Evolutionary conservation across 352 stramenopile species (phyloP).

Genomic region (Phytophthora ramorum): DNA sequence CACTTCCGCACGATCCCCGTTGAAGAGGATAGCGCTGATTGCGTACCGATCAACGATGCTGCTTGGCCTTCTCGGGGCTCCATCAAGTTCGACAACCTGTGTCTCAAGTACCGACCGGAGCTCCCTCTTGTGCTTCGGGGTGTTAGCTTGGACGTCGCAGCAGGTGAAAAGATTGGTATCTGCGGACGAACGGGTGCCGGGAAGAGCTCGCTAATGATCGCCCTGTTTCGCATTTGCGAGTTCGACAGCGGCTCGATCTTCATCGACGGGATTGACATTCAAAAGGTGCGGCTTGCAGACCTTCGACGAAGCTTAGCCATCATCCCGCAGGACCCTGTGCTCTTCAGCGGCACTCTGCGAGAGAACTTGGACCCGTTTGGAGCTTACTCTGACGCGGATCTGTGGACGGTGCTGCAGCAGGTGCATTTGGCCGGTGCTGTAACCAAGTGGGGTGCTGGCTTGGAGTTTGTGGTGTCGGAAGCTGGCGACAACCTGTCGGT

Average conservation of each 20-base stretch:
- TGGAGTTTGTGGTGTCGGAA: conserved; percentile 90
- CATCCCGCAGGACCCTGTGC: conserved; percentile 83
- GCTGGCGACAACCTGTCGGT: conserved; percentile 94
- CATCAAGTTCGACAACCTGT: conserved; percentile 39
- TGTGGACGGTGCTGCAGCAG: conserved; percentile 67
- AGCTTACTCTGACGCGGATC: conserved; percentile 64
- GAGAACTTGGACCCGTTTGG: conserved; percentile 93
- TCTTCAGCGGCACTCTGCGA: conserved; percentile 91
- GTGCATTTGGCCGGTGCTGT: conserved; percentile 62
- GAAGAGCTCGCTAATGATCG: conserved; percentile 57
- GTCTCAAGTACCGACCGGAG: conserved; percentile 44
- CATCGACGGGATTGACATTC: conserved; percentile 89
- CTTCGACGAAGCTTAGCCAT: conserved; percentile 54
- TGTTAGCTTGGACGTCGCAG: conserved; percentile 36
- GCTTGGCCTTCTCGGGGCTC: conserved; percentile 40
- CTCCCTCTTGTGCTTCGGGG: conserved; percentile 50
- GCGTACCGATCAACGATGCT: conserved; percentile 8
- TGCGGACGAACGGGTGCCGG: conserved; percentile 53
- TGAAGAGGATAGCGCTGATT: conserved; percentile 22
- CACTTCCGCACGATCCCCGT: conserved; percentile 39
- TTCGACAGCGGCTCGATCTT: conserved; percentile 70
- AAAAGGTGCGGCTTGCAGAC: conserved; percentile 35
- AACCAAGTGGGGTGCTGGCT: conserved; percentile 62
- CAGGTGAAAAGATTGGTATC: conserved; percentile 55
- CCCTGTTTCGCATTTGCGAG: conserved; percentile 53